Evolutionary conservation across 176 grass and related monocot genomes (phyloP).

Genomic region (Hordeum marinum): DNA sequence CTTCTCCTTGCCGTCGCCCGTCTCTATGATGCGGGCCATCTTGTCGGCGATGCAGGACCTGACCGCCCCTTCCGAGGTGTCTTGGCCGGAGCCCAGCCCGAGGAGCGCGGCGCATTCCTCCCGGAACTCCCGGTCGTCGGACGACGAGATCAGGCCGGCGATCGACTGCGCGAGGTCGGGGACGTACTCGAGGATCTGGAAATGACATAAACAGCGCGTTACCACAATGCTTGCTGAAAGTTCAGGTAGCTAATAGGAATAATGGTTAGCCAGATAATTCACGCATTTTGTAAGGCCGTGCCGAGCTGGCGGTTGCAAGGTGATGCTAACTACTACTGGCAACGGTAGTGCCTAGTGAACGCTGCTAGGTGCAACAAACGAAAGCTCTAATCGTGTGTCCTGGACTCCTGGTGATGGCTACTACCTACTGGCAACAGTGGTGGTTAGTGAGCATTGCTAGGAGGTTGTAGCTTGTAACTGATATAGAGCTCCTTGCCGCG

Average conservation of each 20-base stretch:
- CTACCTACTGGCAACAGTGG: not conserved
- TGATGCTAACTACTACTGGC: too few species aligned
- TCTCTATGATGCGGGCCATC: slow-evolving; percentile 52
- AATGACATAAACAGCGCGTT: not conserved
- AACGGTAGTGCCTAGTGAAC: too few species aligned
- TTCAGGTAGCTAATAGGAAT: not conserved
- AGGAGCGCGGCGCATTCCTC: slow-evolving; percentile 49
- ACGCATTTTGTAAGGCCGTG: not conserved
- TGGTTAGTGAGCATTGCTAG: not conserved
- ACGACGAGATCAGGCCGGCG: slow-evolving; percentile 47
- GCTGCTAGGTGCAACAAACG: not conserved
- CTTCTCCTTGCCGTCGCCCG: slow-evolving; percentile 36
- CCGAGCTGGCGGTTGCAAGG: not conserved
- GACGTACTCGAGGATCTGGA: slow-evolving; percentile 48
- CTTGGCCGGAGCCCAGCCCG: slow-evolving; percentile 31
- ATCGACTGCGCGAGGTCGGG: slow-evolving; percentile 59
- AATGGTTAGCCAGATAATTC: not conserved
- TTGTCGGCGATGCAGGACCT: slow-evolving; percentile 46
- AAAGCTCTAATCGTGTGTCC: not conserved
- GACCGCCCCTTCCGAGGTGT: slow-evolving; percentile 17
- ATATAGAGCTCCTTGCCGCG: not conserved
- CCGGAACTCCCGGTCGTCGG: slow-evolving; percentile 49
- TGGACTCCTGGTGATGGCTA: not conserved
- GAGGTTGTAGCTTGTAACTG: not conserved
- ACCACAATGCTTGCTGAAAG: not conserved